Evolutionary conservation across 441 rosid genomes (phyloP).

Genomic region (Aleurites moluccanus): DNA sequence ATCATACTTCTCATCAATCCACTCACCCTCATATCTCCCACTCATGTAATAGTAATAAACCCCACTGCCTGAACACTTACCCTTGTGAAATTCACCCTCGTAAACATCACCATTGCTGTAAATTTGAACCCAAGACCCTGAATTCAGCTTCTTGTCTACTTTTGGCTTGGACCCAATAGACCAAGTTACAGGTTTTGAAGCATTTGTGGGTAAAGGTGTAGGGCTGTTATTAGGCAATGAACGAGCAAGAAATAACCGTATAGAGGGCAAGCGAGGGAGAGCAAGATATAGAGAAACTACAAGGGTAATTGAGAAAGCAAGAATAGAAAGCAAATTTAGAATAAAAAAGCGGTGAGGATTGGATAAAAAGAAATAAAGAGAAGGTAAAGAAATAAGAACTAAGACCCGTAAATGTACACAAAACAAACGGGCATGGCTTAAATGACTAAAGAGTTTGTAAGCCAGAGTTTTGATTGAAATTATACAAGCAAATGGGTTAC

Average conservation of each 20-base stretch:
- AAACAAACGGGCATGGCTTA: conserved; percentile 53
- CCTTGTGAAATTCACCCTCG: conserved; percentile 75
- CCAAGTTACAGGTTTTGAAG: conserved; percentile 66
- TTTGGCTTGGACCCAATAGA: conserved; percentile 68
- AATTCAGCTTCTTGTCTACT: conserved; percentile 47
- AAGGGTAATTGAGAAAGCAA: conserved; percentile 63
- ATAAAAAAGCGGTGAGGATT: conserved; percentile 57
- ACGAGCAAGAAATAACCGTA: conserved; percentile 61
- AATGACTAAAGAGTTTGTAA: conserved; percentile 39
- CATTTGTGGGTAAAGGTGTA: conserved; percentile 25
- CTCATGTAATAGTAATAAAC: conserved; percentile 77
- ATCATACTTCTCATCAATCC: conserved; percentile 76
- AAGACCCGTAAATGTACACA: conserved; percentile 53
- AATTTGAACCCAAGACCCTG: conserved; percentile 78
- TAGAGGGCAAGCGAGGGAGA: conserved; percentile 65
- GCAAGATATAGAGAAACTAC: conserved; percentile 59
- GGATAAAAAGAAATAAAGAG: conserved; percentile 56
- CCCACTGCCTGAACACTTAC: conserved; percentile 72
- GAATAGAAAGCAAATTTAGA: conserved; percentile 62
- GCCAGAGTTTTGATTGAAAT: conserved; percentile 35
- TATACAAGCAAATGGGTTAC: conserved; percentile 33
- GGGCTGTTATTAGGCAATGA: conserved; percentile 56
- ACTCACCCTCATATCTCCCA: conserved; percentile 78
- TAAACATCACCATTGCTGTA: conserved; percentile 77
- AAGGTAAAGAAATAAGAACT: conserved; percentile 53